Evolutionary conservation across 1,284 basidiomycete genomes (phyloP).

Genomic region (Tetrapyrgos nigripes): DNA sequence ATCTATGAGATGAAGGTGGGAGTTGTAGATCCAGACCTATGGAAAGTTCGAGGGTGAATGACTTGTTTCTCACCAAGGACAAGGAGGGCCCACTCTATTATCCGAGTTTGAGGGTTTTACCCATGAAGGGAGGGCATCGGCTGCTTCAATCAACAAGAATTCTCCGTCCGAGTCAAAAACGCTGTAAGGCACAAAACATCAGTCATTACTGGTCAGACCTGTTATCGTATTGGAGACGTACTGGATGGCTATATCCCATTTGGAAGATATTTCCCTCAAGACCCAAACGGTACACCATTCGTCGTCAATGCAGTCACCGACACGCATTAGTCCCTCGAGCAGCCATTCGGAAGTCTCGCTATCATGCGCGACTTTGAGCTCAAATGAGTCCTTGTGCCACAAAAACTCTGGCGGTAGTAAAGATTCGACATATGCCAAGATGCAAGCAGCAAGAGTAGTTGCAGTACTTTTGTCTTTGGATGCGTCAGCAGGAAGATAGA

Average conservation of each 20-base stretch:
- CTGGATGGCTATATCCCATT: conserved; percentile 83
- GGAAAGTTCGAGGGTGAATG: conserved; percentile 34
- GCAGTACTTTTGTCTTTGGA: conserved; percentile 63
- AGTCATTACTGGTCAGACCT: conserved; percentile 12
- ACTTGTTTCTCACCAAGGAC: conserved; percentile 33
- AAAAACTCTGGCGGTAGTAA: conserved; percentile 72
- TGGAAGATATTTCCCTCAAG: conserved; percentile 73
- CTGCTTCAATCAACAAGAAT: conserved; percentile 96
- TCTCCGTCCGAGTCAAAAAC: conserved; percentile 94
- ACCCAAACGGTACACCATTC: conserved; percentile 96
- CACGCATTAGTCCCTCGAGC: conserved; percentile 81
- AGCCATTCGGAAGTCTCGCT: conserved; percentile 54
- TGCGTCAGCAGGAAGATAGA: conserved; percentile 61
- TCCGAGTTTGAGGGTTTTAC: conserved; percentile 89
- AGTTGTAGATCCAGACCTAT: conserved; percentile 91
- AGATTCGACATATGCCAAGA: conserved; percentile 63
- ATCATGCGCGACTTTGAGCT: conserved; percentile 71
- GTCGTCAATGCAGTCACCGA: conserved; percentile 94
- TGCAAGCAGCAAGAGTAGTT: conserved; percentile 74
- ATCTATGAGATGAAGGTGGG: conserved; percentile 86
- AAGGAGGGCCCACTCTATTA: conserved; percentile 78
- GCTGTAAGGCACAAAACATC: conserved; percentile 42
- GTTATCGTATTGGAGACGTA: conserved; percentile 36
- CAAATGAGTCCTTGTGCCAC: conserved; percentile 91
- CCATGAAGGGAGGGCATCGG: conserved; percentile 90